phyloP scores from a whole-genome alignment of 1,139 yeast species.

The Pichia sp. region DNA sequence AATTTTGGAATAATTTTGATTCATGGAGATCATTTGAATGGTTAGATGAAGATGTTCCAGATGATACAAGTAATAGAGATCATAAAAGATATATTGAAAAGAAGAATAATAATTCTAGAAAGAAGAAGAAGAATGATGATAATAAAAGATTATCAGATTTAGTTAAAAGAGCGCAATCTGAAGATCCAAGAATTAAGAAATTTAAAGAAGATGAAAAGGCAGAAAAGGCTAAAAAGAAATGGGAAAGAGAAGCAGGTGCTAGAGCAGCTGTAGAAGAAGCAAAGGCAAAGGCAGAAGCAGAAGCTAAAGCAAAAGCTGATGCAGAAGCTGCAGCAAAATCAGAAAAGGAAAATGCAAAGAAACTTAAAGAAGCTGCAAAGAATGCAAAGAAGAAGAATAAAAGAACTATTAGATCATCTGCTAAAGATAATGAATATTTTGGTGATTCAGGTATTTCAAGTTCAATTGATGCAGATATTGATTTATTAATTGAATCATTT shows the following conservation, averaged over 20 bases:
- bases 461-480: conserved; percentile 73
- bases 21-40: conserved; percentile 99
- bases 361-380: conserved; percentile 96
- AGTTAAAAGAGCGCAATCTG: conserved; percentile 79
- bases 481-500: conserved; percentile 67
- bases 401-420: conserved; percentile 80
- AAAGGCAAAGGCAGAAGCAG: conserved; percentile 74
- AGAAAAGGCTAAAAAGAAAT: conserved; percentile 89
- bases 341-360: conserved; percentile 67
- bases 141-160: conserved; percentile 82
- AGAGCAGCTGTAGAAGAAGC: conserved; percentile 94
- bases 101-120: conserved; percentile 93
- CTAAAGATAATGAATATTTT: conserved; percentile 80
- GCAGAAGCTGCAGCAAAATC: conserved; percentile 60
- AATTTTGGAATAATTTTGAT: conserved; percentile 91
- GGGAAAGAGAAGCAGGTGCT: conserved; percentile 98
- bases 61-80: conserved; percentile 98
- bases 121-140: conserved; percentile 97
- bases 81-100: conserved; percentile 98
- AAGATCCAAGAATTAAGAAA: conserved; percentile 90
- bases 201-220: conserved; percentile 93
- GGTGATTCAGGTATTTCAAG: conserved; percentile 66
- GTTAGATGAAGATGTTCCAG: conserved; percentile 98
- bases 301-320: conserved; percentile 70
- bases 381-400: conserved; percentile 96